A percentile compares a stretch with the other conserved stretches of the same genome.
Evolutionary conservation across 139 green algal species (phyloP).

Genomic region (Coccomyxa sp.): DNA sequence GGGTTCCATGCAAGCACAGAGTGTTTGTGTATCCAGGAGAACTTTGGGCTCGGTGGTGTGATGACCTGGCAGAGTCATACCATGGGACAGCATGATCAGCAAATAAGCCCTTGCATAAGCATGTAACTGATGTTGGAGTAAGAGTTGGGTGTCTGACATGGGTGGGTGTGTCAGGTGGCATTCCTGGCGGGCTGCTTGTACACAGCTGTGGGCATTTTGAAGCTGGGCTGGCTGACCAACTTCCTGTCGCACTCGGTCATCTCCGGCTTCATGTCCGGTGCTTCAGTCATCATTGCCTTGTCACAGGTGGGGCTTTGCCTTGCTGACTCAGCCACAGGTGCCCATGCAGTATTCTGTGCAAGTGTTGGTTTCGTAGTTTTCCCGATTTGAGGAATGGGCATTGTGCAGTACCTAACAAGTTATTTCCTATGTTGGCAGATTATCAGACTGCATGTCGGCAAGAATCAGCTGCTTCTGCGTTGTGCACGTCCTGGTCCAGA

Average conservation of each 20-base stretch:
- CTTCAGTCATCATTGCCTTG: slow-evolving; percentile 79
- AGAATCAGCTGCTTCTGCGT: too few species aligned
- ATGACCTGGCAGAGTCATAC: too few species aligned
- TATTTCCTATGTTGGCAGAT: too few species aligned
- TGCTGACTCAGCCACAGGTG: neutral
- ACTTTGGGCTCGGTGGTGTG: too few species aligned
- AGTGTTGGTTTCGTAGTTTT: neutral
- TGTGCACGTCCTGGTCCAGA: too few species aligned
- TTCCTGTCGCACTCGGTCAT: slow-evolving; percentile 83
- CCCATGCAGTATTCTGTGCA: neutral
- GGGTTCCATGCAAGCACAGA: too few species aligned
- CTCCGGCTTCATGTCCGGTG: slow-evolving; percentile 80
- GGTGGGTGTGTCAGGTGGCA: slow-evolving; percentile 40
- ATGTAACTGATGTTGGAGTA: too few species aligned
- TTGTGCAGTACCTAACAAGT: too few species aligned
- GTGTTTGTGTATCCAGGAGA: too few species aligned
- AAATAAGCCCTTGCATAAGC: too few species aligned
- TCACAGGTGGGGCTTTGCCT: slow-evolving; percentile 31
- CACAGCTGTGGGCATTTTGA: slow-evolving; percentile 62
- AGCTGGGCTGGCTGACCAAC: slow-evolving; percentile 80
- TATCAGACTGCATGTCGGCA: too few species aligned
- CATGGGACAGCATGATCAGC: too few species aligned
- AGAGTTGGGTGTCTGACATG: neutral
- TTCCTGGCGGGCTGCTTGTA: slow-evolving; percentile 76
- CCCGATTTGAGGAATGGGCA: neutral